Percentiles rank a stretch among this genome's conserved stretches.
Conservation (phyloP, 2,329 filamentous ascomycete species). For the Boeremia lycopersici region DNA sequence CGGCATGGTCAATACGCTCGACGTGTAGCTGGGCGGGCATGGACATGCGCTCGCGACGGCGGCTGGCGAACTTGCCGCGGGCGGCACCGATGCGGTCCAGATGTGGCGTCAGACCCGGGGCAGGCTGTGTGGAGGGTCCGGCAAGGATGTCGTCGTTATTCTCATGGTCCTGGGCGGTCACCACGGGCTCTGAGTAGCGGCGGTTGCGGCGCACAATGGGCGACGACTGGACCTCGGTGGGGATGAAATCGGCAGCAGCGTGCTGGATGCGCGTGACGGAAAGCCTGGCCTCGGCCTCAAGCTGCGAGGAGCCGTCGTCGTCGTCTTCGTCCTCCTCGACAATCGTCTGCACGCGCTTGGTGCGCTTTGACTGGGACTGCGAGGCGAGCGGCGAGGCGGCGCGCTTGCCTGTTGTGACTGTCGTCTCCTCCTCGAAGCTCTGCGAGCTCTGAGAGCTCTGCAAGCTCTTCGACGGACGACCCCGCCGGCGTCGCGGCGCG, state of each 20-base stretch:
- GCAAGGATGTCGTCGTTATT: slow-evolving; percentile 26
- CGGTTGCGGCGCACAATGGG: slow-evolving; percentile 31
- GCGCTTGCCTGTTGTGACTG: slow-evolving; percentile 31
- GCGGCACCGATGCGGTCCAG: slow-evolving; percentile 38
- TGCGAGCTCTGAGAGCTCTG: slow-evolving; percentile 30
- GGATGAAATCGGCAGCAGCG: slow-evolving; percentile 16
- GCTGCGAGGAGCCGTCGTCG: slow-evolving; percentile 32
- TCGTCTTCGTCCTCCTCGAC: slow-evolving; percentile 28
- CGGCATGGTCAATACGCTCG: slow-evolving; percentile 33
- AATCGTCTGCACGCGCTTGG: slow-evolving; percentile 36
- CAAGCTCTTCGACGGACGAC: slow-evolving; percentile 36
- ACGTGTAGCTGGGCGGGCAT: slow-evolving; percentile 44
- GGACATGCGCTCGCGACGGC: slow-evolving; percentile 41
- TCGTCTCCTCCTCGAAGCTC: slow-evolving; percentile 18
- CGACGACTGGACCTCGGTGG: slow-evolving; percentile 20
- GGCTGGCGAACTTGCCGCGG: slow-evolving; percentile 31
- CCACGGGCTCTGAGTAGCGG: slow-evolving; percentile 45
- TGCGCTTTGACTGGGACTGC: slow-evolving; percentile 38
- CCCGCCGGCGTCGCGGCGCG: slow-evolving; percentile 39
- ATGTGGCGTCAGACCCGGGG: slow-evolving; percentile 40
- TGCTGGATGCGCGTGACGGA: slow-evolving; percentile 35
- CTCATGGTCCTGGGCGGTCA: slow-evolving; percentile 25
- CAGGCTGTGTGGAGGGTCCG: slow-evolving; percentile 33
- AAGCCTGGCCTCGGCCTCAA: slow-evolving; percentile 41
- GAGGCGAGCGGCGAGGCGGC: slow-evolving; percentile 36